Evolutionary conservation across 169 alveolate species (phyloP), one percentile per base, ranked within the genome.

Genomic region (Cryptosporidium canis): DNA sequence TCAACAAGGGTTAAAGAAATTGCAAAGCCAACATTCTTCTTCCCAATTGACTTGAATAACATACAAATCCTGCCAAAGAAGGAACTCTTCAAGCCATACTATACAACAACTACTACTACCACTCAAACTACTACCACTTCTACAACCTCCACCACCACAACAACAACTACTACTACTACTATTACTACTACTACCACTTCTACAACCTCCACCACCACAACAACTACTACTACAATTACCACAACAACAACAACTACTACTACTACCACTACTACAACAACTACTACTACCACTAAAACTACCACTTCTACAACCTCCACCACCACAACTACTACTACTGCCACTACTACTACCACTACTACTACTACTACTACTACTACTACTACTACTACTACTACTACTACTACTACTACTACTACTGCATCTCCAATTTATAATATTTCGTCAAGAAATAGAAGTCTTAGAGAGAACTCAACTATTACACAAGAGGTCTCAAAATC

Each of bases 261-360:
- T 18, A 29, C 33, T 63, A 63, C 70, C 41, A 63, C 48, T 1
- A 14, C 82, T 7, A 66, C 82, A 66, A 66, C 82, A 31, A 35
- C 18, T 31, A 29, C 29, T 24, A 5, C 21, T n/a, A 31, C 51
- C 5, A 35, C 29, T 35, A 41, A 8, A 4, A 31, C 56, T 21
- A 35, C 63, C 27, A 66, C 56, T 4, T 29, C 71, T 0, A 64
- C 71, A 0, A 64, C 71, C 9, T 29, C 71, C 0, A 64, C 71
- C 24, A 64, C 83, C 29, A 67, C 83, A 35, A 66, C 83, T 9
- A 66, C 83, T 0, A 66, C 83, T 35, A 66, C 83, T 39, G 39
- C 83, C 0, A 66, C 83, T 0, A 66, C 83, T 0, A 66, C 83
- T 0, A 65, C 55, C 21, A 65, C 72, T 14, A 65, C 72, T 1